Evolutionary conservation across 169 alveolate genomes (phyloP).

Genomic region (Eimeria zaria): DNA sequence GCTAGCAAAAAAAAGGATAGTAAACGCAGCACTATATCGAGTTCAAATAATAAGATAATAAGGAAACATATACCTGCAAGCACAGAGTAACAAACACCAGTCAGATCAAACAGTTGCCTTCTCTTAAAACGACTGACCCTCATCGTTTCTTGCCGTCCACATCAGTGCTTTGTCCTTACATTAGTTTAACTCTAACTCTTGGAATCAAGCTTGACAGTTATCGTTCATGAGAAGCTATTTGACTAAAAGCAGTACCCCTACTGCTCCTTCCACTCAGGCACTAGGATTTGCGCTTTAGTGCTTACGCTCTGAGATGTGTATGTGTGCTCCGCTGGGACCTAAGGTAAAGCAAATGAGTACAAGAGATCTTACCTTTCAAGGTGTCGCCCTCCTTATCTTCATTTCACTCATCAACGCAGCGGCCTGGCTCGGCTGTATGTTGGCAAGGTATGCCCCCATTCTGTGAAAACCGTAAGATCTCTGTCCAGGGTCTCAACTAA

Average conservation of each 20-base stretch:
- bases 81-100: not conserved
- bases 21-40: not conserved
- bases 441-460: conserved; percentile 1
- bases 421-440: conserved; percentile 77
- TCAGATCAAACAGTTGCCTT: not conserved
- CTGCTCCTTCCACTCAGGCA: not conserved
- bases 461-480: not conserved
- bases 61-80: not conserved
- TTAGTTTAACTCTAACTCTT: too few relatives aligned
- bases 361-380: conserved; percentile 58
- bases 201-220: too few relatives aligned
- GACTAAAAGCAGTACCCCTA: not conserved
- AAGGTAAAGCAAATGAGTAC: conserved; percentile 65
- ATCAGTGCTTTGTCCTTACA: too few relatives aligned
- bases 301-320: not conserved
- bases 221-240: too few relatives aligned
- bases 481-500: not conserved
- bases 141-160: too few relatives aligned
- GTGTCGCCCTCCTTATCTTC: conserved; percentile 40
- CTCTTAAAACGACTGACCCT: too few relatives aligned
- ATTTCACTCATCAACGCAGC: conserved; percentile 53
- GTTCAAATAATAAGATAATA: not conserved
- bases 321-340: not conserved
- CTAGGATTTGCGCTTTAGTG: not conserved
- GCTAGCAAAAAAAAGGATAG: not conserved